A percentile compares a stretch with the other conserved stretches of the same genome.
Conservation (phyloP, 2,329 filamentous ascomycete species). For the Nemania sp. region DNA sequence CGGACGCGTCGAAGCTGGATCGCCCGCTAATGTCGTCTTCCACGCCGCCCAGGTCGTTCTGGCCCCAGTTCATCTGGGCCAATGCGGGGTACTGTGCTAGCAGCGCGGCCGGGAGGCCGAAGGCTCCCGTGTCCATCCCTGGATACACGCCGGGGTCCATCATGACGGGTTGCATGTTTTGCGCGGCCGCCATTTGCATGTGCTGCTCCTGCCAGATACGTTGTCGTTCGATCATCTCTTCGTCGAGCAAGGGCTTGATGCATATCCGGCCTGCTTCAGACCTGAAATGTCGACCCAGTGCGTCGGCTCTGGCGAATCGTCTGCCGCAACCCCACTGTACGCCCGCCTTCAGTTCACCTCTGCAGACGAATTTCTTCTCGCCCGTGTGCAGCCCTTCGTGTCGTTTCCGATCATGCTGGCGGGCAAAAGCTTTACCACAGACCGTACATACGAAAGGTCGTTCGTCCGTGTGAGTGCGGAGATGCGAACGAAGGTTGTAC, state of each 20-base stretch:
- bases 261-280: constrained; percentile 95
- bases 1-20: constrained; percentile 81
- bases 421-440: constrained; percentile 94
- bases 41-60: constrained; percentile 67
- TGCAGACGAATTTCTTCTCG: constrained; percentile 98
- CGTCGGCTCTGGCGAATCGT: constrained; percentile 92
- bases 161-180: constrained; percentile 54
- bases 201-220: constrained; percentile 74
- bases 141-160: constrained; percentile 59
- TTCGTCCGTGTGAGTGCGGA: constrained; percentile 96
- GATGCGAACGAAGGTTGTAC: constrained; percentile 93
- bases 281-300: constrained; percentile 90
- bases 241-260: constrained; percentile 95
- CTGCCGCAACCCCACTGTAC: constrained; percentile 92
- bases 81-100: constrained; percentile 91
- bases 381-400: constrained; percentile 96
- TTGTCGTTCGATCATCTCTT: constrained; percentile 85
- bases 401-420: constrained; percentile 95
- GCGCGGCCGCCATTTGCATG: constrained; percentile 58
- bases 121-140: constrained; percentile 65
- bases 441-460: constrained; percentile 96
- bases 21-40: constrained; percentile 79
- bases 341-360: constrained; percentile 81
- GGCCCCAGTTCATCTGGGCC: constrained; percentile 84
- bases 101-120: constrained; percentile 81